Evolutionary conservation across 2,329 filamentous ascomycete genomes (phyloP), one percentile per base, ranked within the genome.

Genomic region (Nigrospora osmanthi): DNA sequence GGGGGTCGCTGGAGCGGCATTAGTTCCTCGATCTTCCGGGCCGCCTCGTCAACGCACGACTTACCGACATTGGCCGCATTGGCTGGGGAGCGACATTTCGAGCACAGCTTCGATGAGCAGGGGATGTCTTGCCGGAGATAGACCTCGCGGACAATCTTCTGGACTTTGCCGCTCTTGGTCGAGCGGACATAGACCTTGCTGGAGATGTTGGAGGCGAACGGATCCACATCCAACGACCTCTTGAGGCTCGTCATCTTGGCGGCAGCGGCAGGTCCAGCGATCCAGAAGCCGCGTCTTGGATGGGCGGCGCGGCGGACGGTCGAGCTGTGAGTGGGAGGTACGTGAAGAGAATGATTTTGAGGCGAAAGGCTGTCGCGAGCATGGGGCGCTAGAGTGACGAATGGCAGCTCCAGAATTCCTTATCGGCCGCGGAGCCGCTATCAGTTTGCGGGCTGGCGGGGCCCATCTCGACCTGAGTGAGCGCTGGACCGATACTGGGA

Each of bases 41-140:
- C 7, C 12, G 34, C 19, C 11, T 10, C 14, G 6, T n/a, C 15
- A n/a, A 23, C 11, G 12, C 16, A n/a, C 5, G 13, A 58, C 73
- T 63, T 62, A 93, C 89, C 73, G 64, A 86, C 78, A 47, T 88
- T 85, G 54, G 81, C 78, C 28, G 90, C 89, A 70, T 93, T 87
- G 52, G 80, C 75, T 1, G 89, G 90, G 39, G 81, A 74, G 38
- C 87, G 74, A 64, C 93, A 98, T 58, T 67, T 69, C 49, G 77
- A 76, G 71, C 93, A 98, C 38, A 98, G 73, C 65, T 84, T 86
- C 23, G 91, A 97, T 32, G 91, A 96, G 71, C 93, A 98, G 41
- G 93, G 91, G 59, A 98, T 97, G 64, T 98, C 93, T 69, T 91
- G 87, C 65, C 93, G 82, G 49, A 98, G 76, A 67, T 98, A 98